Percentiles rank a stretch among this genome's conserved stretches.
These are phyloP conservation scores for Fistulifera pelliculosa DNA, from an alignment of 108 stramenopile species.

Conservation along the genomic window DNA sequence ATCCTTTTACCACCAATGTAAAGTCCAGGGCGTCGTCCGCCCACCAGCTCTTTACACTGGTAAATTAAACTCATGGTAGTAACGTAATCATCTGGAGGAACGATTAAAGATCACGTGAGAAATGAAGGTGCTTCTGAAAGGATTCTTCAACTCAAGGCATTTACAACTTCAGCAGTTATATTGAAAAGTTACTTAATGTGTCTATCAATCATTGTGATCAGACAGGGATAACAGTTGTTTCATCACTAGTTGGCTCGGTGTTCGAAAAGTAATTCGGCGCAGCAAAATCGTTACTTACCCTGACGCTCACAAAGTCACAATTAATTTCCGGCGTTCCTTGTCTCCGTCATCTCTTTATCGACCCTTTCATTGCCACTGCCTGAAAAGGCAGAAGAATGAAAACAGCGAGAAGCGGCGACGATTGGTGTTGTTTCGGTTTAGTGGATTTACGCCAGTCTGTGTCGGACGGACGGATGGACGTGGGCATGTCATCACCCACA, in stretches of 20 bases:
- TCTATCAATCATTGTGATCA: conserved; percentile 9
- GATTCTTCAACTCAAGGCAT: not conserved
- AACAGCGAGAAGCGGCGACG: no score
- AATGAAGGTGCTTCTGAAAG: not conserved
- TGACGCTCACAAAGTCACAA: no score
- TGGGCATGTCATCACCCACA: no score
- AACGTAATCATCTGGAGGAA: not conserved
- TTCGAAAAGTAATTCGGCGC: no score
- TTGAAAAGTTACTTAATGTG: conserved; percentile 11
- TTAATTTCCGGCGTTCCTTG: no score
- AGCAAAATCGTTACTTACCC: no score
- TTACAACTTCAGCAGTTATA: not conserved
- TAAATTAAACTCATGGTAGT: conserved; percentile 9
- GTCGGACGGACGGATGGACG: no score
- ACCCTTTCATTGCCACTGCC: no score
- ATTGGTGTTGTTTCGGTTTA: no score
- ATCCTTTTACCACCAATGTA: conserved; percentile 64
- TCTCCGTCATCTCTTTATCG: no score
- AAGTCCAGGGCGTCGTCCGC: conserved; percentile 8
- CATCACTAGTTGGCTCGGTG: conserved; percentile 2
- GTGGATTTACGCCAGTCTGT: no score
- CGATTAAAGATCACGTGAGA: not conserved
- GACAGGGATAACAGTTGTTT: conserved; percentile 13
- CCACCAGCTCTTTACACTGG: not conserved
- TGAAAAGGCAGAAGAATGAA: no score